Base-by-base conservation (phyloP, 108 stramenopile genomes). In the Seminavis robusta region DNA sequence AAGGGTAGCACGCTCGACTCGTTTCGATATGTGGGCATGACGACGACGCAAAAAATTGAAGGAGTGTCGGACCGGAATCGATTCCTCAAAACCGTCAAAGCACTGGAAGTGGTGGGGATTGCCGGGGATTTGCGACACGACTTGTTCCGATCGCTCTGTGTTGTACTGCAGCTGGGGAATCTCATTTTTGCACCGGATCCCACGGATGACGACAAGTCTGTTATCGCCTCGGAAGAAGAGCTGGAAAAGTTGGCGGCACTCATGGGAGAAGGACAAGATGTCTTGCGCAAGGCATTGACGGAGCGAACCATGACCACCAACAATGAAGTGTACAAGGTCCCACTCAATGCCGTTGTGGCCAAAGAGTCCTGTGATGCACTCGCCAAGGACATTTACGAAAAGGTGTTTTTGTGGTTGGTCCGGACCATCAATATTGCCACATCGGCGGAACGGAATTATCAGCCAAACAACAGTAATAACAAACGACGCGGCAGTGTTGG, bases 381-480 rank as follows among this genome's bases (percentile, higher is more conserved):
- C 39, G 91, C 94, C 15, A 97, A 97, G 71, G 85, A 80, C 6
- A 67, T 97, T 41, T 97, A 96, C 69, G 79, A 83, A 10, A 73
- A 74, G 2, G 55, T 89, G 15, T 96, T 96, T 62, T 79, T 91
- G 51, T 60, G 62, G 30, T 53, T 90, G 16, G 80, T 88, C 0
- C 67, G 75, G 47, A 71, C 58, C 34, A 76, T 86, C 40, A 86
- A 86, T 44, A 61, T 32, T 0, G 69, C 61, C 33, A 80, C 76
- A 13, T 52, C 43, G 40, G 67, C 55, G 3, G 69, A 65, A n/a
- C n/a, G n/a, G n/a, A 9, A 8, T 28, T 4, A 23, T 23, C 9
- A 24, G 43, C 26, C 40, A 50, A 29, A 19, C 37, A 4, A 70
- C 8, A n/a, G 17, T 16, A 7, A 45, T 7, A 45, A 0, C 61